Evolutionary conservation across 1,139 yeast genomes (phyloP).

Genomic region (Candida smagusa): DNA sequence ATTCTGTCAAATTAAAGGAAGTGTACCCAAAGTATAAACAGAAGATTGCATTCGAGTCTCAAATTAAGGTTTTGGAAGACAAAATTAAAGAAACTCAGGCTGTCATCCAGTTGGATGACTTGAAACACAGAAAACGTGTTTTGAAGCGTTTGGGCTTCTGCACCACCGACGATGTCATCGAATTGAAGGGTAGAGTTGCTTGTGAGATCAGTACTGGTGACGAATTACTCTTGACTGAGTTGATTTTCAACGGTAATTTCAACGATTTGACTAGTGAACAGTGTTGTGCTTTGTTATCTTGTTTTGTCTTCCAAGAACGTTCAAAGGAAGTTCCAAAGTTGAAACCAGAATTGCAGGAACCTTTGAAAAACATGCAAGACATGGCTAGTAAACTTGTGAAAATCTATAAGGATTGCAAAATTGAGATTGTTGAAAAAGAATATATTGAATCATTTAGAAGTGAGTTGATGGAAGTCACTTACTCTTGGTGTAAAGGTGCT

Average conservation of each 20-base stretch:
- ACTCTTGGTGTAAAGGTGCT: constrained; percentile 96
- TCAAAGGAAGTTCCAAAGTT: constrained; percentile 85
- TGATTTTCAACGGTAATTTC: constrained; percentile 92
- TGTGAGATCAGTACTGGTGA: constrained; percentile 97
- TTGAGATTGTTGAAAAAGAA: constrained; percentile 86
- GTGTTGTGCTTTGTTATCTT: constrained; percentile 86
- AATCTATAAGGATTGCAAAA: constrained; percentile 81
- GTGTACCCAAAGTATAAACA: constrained; percentile 61
- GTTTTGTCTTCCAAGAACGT: constrained; percentile 96
- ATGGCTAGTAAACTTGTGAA: constrained; percentile 90
- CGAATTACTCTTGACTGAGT: constrained; percentile 82
- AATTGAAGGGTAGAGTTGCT: constrained; percentile 90
- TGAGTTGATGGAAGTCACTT: constrained; percentile 95
- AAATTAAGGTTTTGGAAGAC: constrained; percentile 57
- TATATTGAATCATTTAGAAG: constrained; percentile 88
- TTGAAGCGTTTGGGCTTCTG: constrained; percentile 80
- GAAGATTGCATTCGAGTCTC: constrained; percentile 61
- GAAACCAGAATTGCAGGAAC: constrained; percentile 85
- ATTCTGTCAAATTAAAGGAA: constrained; percentile 59
- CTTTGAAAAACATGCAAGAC: constrained; percentile 79
- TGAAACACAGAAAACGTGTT: constrained; percentile 89
- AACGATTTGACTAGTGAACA: constrained; percentile 85
- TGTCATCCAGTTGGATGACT: constrained; percentile 88
- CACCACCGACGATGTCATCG: constrained; percentile 80
- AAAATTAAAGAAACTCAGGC: constrained; percentile 84